Percentiles rank a stretch among this genome's conserved stretches.
phyloP scores from a whole-genome alignment of 805 yeast species.

The Yarrowia sp. region DNA sequence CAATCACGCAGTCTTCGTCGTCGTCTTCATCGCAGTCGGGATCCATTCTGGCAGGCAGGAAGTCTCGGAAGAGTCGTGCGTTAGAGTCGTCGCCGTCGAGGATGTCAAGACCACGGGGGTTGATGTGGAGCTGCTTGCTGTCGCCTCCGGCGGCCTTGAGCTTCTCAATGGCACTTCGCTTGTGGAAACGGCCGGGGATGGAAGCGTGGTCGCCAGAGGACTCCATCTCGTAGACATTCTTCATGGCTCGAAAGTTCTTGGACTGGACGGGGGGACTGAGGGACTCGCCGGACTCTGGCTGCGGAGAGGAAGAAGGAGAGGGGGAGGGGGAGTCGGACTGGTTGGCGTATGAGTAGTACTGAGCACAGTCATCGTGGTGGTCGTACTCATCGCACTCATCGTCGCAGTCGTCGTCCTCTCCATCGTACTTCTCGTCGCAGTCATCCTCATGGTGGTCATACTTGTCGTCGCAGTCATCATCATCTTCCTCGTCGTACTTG shows the following conservation, averaged over 20 bases:
- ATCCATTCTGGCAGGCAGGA: conserved; percentile 7
- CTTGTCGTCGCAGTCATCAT: conserved; percentile 19
- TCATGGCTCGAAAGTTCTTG: conserved; percentile 18
- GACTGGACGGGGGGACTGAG: neutral
- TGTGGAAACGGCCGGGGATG: conserved; percentile 25
- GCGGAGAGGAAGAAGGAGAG: conserved; percentile 11
- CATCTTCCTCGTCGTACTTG: conserved; percentile 20
- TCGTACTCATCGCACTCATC: conserved; percentile 28
- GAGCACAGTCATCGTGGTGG: conserved; percentile 21
- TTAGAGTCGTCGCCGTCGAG: conserved; percentile 3
- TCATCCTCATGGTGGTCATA: conserved; percentile 22
- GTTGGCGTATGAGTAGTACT: conserved; percentile 29
- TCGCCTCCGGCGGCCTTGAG: neutral
- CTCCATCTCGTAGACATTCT: conserved; percentile 2
- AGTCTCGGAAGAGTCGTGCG: conserved; percentile 30
- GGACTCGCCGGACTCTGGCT: conserved; percentile 4
- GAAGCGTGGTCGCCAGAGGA: neutral
- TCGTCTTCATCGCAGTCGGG: conserved; percentile 18
- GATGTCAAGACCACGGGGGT: neutral
- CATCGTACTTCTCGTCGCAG: conserved; percentile 28
- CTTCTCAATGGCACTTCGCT: conserved; percentile 23
- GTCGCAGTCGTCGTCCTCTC: conserved; percentile 31
- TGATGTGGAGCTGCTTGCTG: conserved; percentile 3
- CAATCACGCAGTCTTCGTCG: conserved; percentile 22
- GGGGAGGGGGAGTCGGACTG: conserved; percentile 15